These are phyloP conservation scores for Penicillium cosmopolitanum DNA, from an alignment of 495 filamentous ascomycete species.

Conservation along the genomic window DNA sequence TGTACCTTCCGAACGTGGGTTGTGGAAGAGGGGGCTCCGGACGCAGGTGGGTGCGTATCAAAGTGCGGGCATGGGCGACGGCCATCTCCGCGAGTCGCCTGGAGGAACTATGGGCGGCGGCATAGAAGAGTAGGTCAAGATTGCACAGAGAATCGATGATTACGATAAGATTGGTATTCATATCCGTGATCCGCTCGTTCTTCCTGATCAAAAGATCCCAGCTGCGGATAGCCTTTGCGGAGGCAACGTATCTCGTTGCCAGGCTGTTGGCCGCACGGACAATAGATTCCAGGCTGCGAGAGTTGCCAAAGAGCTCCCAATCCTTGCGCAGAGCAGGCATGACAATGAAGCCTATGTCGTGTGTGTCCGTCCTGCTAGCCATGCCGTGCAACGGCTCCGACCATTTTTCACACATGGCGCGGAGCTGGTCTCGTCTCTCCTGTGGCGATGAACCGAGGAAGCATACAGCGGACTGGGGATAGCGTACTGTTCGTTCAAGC, in stretches of 20 bases:
- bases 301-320: constrained; percentile 40
- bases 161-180: constrained; percentile 9
- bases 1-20: not conserved
- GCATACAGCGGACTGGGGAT: not conserved
- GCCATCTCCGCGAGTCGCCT: not conserved
- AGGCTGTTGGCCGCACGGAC: constrained; percentile 38
- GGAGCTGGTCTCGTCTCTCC: constrained; percentile 1
- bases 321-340: constrained; percentile 29
- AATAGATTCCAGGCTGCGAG: constrained; percentile 23
- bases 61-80: not conserved
- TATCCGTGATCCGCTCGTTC: not conserved
- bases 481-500: constrained; percentile 12
- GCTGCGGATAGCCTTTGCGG: constrained; percentile 42
- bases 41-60: constrained; percentile 1
- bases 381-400: constrained; percentile 18
- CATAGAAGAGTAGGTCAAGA: constrained; percentile 23
- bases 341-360: constrained; percentile 50
- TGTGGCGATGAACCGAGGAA: constrained; percentile 1
- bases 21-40: not conserved
- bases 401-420: constrained; percentile 14
- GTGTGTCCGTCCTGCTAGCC: constrained; percentile 37
- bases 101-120: constrained; percentile 5
- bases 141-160: constrained; percentile 21
- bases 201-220: constrained; percentile 27
- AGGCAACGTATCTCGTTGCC: constrained; percentile 36